phyloP scores from a whole-genome alignment of 2,329 filamentous ascomycete genomes.

The Colletotrichum nymphaeae region DNA sequence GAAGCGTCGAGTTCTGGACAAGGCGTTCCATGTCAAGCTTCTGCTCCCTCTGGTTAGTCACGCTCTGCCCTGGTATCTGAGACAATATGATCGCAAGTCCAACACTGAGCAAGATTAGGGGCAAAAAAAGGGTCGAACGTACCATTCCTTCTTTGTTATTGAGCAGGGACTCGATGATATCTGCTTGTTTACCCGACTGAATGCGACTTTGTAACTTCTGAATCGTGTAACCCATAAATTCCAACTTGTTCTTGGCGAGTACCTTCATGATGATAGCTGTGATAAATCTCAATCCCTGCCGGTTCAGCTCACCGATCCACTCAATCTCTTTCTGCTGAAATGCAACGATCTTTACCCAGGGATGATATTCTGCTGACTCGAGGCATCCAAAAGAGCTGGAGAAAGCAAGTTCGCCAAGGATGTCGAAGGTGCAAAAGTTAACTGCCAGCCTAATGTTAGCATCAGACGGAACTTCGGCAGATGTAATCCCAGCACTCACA shows the following conservation, averaged over 20 bases:
- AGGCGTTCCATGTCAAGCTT: constrained; percentile 22
- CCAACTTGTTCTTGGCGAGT: neutral
- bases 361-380: constrained; percentile 9
- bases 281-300: neutral
- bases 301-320: neutral
- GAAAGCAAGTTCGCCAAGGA: constrained; percentile 44
- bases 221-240: neutral
- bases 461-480: too few species aligned
- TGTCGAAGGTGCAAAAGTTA: constrained; percentile 43
- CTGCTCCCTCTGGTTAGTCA: neutral
- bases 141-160: neutral
- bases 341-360: neutral
- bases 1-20: constrained; percentile 23
- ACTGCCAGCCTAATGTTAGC: constrained; percentile 16
- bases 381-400: constrained; percentile 43
- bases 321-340: neutral
- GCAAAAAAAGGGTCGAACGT: neutral
- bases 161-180: neutral
- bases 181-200: neutral
- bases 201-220: neutral
- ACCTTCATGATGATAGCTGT: neutral
- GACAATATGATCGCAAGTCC: neutral
- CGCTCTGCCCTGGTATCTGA: neutral
- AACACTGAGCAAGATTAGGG: neutral
- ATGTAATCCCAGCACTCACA: neutral